A percentile compares a stretch with the other conserved stretches of the same genome.
Evolutionary conservation across 1,139 yeast genomes (phyloP).

Genomic region (Debaryomyces coudertii): DNA sequence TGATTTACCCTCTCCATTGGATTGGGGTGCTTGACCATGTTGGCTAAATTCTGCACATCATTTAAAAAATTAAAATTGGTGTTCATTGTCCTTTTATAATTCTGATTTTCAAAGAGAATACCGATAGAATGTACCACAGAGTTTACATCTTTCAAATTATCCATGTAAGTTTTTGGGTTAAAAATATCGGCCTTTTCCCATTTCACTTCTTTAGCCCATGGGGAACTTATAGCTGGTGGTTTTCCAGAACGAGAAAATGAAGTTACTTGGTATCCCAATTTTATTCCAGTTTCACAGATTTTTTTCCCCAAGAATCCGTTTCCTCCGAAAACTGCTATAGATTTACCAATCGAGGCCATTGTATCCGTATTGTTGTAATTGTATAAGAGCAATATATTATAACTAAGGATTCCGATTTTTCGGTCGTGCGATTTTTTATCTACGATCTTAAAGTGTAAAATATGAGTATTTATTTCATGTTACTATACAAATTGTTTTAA

Average conservation of each 20-base stretch:
- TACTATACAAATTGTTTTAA: constrained; percentile 18
- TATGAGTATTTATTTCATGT: constrained; percentile 1
- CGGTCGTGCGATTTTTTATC: neutral
- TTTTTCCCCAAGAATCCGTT: constrained; percentile 78
- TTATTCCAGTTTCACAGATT: constrained; percentile 70
- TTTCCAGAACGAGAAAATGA: constrained; percentile 64
- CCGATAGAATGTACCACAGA: constrained; percentile 89
- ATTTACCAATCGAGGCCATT: constrained; percentile 19
- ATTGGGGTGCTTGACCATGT: constrained; percentile 42
- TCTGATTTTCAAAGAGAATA: constrained; percentile 63
- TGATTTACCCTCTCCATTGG: constrained; percentile 55
- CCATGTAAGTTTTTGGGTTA: constrained; percentile 57
- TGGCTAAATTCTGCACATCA: constrained; percentile 34
- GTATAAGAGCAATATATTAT: neutral
- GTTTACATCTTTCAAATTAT: constrained; percentile 49
- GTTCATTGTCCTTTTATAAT: constrained; percentile 62
- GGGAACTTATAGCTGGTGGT: constrained; percentile 43
- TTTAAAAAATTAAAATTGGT: constrained; percentile 39
- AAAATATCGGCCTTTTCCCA: constrained; percentile 76
- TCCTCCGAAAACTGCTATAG: constrained; percentile 80
- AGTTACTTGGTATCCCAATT: constrained; percentile 63
- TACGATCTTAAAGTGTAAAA: constrained; percentile 1
- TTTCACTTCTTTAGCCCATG: constrained; percentile 61
- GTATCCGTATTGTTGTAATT: neutral
- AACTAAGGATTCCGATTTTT: neutral